These are phyloP conservation scores for Kandelia obovata DNA, from an alignment of 345 rosid species.

Conservation along the genomic window DNA sequence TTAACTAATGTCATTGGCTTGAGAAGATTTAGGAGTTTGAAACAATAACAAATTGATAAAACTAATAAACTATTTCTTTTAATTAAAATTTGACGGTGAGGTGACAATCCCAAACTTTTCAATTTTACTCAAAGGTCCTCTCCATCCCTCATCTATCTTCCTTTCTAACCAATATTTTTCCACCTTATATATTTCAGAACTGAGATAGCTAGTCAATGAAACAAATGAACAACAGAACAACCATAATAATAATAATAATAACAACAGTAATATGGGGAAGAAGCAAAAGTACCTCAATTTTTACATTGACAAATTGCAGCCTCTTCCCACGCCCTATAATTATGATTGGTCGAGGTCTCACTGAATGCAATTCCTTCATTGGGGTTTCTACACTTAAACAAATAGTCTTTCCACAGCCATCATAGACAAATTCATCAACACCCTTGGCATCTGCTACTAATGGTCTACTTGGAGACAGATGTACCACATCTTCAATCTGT, in stretches of 20 bases:
- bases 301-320: constrained; percentile 82
- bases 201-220: not conserved
- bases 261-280: constrained; percentile 10
- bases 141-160: not conserved
- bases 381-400: constrained; percentile 55
- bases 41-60: too few relatives aligned
- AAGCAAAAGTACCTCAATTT: constrained; percentile 65
- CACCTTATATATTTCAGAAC: not conserved
- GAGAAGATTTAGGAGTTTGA: too few relatives aligned
- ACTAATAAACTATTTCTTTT: too few relatives aligned
- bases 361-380: constrained; percentile 41
- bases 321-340: constrained; percentile 86
- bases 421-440: constrained; percentile 79
- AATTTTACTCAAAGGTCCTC: too few relatives aligned
- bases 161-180: not conserved
- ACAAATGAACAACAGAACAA: constrained; percentile 1
- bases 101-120: too few relatives aligned
- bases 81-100: too few relatives aligned
- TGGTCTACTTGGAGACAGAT: constrained; percentile 72
- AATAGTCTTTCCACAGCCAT: constrained; percentile 82
- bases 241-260: constrained; percentile 12
- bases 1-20: not conserved
- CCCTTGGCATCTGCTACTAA: constrained; percentile 75
- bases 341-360: constrained; percentile 65
- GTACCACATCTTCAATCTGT: constrained; percentile 78